Percentiles rank a stretch among this genome's conserved stretches.
phyloP scores from a whole-genome alignment of 1,284 basidiomycete species.

The Cronartium quercuum region DNA sequence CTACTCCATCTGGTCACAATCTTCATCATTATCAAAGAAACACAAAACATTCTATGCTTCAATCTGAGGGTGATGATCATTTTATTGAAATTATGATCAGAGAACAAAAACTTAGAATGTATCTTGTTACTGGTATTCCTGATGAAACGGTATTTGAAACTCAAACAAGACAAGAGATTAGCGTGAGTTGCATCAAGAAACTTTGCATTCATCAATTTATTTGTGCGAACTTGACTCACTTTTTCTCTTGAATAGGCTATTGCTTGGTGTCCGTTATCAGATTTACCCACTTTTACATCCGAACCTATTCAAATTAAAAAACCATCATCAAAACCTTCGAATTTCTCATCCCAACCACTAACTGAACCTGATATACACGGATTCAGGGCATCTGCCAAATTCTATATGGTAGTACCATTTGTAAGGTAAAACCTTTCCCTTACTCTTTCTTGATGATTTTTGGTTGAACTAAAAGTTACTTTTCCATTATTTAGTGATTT shows the following conservation, averaged over 20 bases:
- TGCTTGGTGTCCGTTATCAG: slow-evolving; percentile 85
- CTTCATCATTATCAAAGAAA: slow-evolving; percentile 2
- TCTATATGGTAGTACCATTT: slow-evolving; percentile 94
- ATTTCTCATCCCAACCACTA: slow-evolving; percentile 50
- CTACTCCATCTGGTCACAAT: slow-evolving; percentile 25
- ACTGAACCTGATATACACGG: slow-evolving; percentile 50
- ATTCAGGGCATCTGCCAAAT: slow-evolving; percentile 59
- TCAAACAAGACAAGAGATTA: slow-evolving; percentile 95
- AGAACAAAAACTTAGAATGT: slow-evolving; percentile 77
- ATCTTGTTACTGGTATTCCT: slow-evolving; percentile 81
- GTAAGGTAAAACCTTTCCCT: slow-evolving; percentile 58
- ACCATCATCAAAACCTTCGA: slow-evolving; percentile 53
- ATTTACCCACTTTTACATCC: slow-evolving; percentile 88
- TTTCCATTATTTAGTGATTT: slow-evolving; percentile 11
- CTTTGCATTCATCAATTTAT: background rate
- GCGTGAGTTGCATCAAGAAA: slow-evolving; percentile 60
- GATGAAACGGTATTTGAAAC: slow-evolving; percentile 87
- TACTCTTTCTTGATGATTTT: background rate
- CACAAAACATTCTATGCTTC: slow-evolving; percentile 40
- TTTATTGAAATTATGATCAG: slow-evolving; percentile 81
- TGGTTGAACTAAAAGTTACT: background rate
- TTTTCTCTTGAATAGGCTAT: slow-evolving; percentile 65
- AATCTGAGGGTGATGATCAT: slow-evolving; percentile 50
- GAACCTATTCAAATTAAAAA: slow-evolving; percentile 54
- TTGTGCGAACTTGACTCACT: slow-evolving; percentile 3